A percentile compares a stretch with the other conserved stretches of the same genome.
These are phyloP conservation scores for Ceratocystis papillata DNA, from an alignment of 2,329 filamentous ascomycete species.

Conservation along the genomic window DNA sequence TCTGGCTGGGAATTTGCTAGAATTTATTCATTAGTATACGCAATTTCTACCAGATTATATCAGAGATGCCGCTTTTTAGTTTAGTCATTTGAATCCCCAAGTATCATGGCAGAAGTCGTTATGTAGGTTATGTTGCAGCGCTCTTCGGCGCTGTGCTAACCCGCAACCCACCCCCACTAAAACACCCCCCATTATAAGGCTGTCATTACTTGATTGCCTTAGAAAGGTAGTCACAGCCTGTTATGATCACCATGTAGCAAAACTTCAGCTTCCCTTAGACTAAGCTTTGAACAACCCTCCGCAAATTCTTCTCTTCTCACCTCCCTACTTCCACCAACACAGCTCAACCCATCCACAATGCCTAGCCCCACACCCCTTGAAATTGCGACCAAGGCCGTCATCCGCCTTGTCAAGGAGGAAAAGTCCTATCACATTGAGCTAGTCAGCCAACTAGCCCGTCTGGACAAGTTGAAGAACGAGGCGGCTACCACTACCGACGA, in stretches of 20 bases:
- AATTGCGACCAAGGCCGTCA: slow-evolving; percentile 69
- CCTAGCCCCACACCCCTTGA: slow-evolving; percentile 62
- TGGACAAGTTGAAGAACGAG: slow-evolving; percentile 47
- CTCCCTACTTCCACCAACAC: background rate
- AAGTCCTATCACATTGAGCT: slow-evolving; percentile 81
- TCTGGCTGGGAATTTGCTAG: no score
- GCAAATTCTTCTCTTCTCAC: background rate
- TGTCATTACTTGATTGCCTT: background rate
- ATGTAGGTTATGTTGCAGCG: background rate
- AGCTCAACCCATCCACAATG: slow-evolving; percentile 42
- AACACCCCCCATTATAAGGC: background rate
- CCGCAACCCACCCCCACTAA: background rate
- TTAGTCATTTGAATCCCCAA: no score
- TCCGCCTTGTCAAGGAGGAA: slow-evolving; percentile 84
- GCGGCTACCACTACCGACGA: slow-evolving; percentile 46
- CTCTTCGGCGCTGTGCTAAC: background rate
- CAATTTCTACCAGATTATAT: no score
- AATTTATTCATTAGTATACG: no score
- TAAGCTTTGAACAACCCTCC: background rate
- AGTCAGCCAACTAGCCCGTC: slow-evolving; percentile 58
- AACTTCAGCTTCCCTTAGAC: background rate
- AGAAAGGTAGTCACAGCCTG: no score
- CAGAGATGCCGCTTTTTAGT: no score
- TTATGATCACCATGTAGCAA: background rate
- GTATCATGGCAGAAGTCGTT: no score